These are phyloP conservation scores for Penicillium atrosanguineum DNA, from an alignment of 495 filamentous ascomycete species.

Conservation along the genomic window DNA sequence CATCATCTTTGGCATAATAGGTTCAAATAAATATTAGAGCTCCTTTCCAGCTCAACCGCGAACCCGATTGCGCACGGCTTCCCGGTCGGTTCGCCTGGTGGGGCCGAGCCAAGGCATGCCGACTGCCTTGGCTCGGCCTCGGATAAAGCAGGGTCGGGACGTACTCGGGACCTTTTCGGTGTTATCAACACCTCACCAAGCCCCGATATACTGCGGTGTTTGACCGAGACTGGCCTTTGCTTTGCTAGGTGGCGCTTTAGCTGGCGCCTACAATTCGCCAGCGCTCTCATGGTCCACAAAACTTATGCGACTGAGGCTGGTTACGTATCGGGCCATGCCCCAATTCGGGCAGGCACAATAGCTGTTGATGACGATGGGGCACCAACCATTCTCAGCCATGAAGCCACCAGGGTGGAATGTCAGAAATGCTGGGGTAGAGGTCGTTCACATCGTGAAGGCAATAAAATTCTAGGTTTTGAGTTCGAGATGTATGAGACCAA, in stretches of 20 bases:
- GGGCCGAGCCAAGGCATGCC: constrained; percentile 17
- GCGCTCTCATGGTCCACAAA: constrained; percentile 15
- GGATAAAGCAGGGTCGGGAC: constrained; percentile 17
- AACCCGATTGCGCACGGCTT: constrained; percentile 6
- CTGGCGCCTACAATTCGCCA: constrained; percentile 10
- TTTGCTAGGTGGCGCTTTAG: constrained; percentile 8
- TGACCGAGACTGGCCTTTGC: constrained; percentile 10
- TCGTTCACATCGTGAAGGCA: no score
- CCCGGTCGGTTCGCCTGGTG: constrained; percentile 14
- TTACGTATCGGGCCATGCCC: background rate
- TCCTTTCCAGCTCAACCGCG: background rate
- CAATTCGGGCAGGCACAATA: background rate
- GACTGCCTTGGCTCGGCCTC: constrained; percentile 15
- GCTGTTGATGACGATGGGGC: constrained; percentile 1
- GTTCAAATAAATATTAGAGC: background rate
- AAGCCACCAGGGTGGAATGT: no score
- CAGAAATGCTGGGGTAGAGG: background rate
- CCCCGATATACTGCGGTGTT: background rate
- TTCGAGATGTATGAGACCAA: background rate
- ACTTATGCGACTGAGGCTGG: constrained; percentile 4
- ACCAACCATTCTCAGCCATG: background rate
- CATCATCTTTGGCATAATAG: background rate
- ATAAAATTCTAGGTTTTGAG: no score
- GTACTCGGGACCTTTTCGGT: constrained; percentile 22
- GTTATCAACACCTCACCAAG: constrained; percentile 7